Evolutionary conservation across 1,139 yeast genomes (phyloP).

Genomic region (Kodamaea suecica): DNA sequence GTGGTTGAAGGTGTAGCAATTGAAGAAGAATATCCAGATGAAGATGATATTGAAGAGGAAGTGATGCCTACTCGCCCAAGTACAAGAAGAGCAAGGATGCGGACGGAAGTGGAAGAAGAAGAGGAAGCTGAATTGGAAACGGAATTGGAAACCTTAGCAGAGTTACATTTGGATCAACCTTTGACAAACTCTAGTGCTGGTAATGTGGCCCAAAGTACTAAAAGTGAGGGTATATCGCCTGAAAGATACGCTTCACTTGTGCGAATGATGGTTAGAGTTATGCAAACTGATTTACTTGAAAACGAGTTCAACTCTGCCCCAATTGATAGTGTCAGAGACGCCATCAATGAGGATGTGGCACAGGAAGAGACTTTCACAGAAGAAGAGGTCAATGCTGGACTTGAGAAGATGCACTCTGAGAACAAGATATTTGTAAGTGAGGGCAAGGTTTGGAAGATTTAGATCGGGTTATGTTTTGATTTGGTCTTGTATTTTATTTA

Average conservation of each 20-base stretch:
- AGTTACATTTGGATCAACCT: slow-evolving; percentile 26
- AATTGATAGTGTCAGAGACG: slow-evolving; percentile 38
- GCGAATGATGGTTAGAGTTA: slow-evolving; percentile 43
- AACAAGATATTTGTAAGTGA: slow-evolving; percentile 61
- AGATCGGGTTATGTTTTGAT: slow-evolving; percentile 8
- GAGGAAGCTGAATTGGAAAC: slow-evolving; percentile 19
- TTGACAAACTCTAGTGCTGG: slow-evolving; percentile 19
- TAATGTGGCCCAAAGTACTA: slow-evolving; percentile 19
- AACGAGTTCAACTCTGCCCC: slow-evolving; percentile 46
- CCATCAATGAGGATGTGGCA: slow-evolving; percentile 50
- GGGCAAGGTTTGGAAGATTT: slow-evolving; percentile 60
- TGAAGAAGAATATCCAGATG: slow-evolving; percentile 19
- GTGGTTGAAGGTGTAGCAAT: slow-evolving; percentile 14
- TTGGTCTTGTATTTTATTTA: slow-evolving; percentile 2
- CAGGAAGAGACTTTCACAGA: slow-evolving; percentile 59
- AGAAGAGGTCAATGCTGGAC: slow-evolving; percentile 53
- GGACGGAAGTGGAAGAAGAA: slow-evolving; percentile 12
- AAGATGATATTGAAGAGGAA: slow-evolving; percentile 11
- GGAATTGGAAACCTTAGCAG: slow-evolving; percentile 20
- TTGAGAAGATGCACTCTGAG: slow-evolving; percentile 50
- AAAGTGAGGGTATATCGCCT: slow-evolving; percentile 35
- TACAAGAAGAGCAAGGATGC: slow-evolving; percentile 8
- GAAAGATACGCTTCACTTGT: slow-evolving; percentile 49
- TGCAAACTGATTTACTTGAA: slow-evolving; percentile 47
- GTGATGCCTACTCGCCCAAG: slow-evolving; percentile 16